phyloP scores from a whole-genome alignment of 148 eudicot genomes.

The Rhododendron griersonianum region DNA sequence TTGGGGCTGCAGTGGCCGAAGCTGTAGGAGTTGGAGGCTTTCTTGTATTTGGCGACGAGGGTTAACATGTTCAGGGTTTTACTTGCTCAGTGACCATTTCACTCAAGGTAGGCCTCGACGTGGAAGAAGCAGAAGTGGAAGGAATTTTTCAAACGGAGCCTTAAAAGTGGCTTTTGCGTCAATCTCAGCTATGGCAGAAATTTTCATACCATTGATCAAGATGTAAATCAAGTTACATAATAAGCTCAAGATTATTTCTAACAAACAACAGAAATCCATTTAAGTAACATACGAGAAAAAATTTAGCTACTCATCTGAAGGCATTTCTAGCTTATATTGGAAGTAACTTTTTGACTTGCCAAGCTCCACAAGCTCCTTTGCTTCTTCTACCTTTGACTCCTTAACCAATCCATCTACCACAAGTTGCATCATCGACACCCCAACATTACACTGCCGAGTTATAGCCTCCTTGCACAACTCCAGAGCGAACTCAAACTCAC shows the following conservation, averaged over 20 bases:
- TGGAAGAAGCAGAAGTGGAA: too few species aligned
- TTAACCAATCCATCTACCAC: slow-evolving; percentile 37
- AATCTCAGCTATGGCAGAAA: not conserved
- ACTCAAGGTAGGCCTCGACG: too few species aligned
- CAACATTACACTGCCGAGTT: slow-evolving; percentile 2
- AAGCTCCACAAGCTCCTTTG: slow-evolving; percentile 32
- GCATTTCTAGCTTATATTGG: slow-evolving; percentile 23
- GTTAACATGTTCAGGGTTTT: too few species aligned
- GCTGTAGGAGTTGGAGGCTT: too few species aligned
- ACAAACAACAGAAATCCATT: not conserved
- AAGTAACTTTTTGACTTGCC: slow-evolving; percentile 16
- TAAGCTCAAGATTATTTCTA: not conserved
- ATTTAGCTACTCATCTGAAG: slow-evolving; percentile 9
- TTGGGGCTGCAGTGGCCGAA: too few species aligned
- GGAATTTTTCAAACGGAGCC: too few species aligned
- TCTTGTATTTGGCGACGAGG: too few species aligned
- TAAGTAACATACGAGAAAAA: not conserved
- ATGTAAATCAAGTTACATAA: not conserved
- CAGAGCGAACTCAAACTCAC: slow-evolving; percentile 33
- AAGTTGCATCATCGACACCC: slow-evolving; percentile 20
- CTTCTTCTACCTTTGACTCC: slow-evolving; percentile 29
- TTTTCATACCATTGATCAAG: not conserved
- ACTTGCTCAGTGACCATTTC: too few species aligned
- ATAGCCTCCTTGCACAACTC: slow-evolving; percentile 32
- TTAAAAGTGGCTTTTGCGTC: not conserved